Evolutionary conservation across 768 basidiomycete species (phyloP).

Genomic region (Krasilnikovozyma curviuscula): DNA sequence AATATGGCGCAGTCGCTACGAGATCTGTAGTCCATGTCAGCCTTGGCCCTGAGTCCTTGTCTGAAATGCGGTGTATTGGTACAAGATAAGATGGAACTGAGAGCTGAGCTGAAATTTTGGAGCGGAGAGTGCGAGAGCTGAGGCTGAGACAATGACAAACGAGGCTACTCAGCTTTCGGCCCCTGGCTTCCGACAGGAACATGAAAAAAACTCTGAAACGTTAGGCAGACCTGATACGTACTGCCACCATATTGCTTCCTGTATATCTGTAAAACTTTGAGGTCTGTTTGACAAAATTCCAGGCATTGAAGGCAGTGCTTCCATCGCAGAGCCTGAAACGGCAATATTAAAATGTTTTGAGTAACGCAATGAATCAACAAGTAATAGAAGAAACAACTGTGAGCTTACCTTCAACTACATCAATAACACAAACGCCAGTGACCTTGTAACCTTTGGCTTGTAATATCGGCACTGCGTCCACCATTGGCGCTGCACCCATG

Average conservation of each 20-base stretch:
- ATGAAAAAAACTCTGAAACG: conserved; percentile 11
- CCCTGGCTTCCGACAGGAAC: no score
- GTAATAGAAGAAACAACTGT: background rate
- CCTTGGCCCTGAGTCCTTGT: conserved; percentile 16
- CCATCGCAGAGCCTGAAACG: conserved; percentile 64
- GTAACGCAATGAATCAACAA: background rate
- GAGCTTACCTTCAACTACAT: conserved; percentile 67
- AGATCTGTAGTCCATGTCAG: conserved; percentile 64
- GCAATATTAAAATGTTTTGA: background rate
- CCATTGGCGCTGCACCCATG: conserved; percentile 84
- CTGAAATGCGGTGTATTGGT: conserved; percentile 19
- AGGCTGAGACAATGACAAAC: conserved; percentile 33
- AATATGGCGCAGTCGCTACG: conserved; percentile 65
- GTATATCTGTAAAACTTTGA: conserved; percentile 58
- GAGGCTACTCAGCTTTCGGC: no score
- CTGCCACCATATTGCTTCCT: conserved; percentile 93
- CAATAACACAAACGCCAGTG: conserved; percentile 58
- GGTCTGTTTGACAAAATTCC: conserved; percentile 67
- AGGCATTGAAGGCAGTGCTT: conserved; percentile 84
- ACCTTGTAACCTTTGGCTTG: conserved; percentile 50
- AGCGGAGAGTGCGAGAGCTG: conserved; percentile 61
- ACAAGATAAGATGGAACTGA: conserved; percentile 66
- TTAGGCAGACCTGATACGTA: conserved; percentile 29
- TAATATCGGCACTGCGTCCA: conserved; percentile 47
- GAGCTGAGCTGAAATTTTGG: conserved; percentile 59